Base-by-base conservation (phyloP, 2,329 filamentous ascomycete genomes). In the Paecilomyces niveus region DNA sequence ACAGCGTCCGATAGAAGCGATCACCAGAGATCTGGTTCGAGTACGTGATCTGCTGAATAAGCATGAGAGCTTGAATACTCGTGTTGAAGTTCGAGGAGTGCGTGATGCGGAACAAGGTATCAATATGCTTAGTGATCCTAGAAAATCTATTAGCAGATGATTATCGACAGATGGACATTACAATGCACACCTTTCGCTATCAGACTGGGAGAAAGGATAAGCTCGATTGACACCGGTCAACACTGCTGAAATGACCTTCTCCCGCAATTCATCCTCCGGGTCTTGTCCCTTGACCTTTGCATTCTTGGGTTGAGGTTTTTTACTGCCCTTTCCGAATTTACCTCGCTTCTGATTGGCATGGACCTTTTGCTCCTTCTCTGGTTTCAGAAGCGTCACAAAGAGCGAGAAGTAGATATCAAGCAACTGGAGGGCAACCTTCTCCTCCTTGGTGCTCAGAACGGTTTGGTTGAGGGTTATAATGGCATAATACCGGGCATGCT, bases 71-170 rank as follows among this genome's bases (percentile, higher is more conserved):
- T 75, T 99, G 94, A 39, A 99, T 90, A 70, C 92, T 94, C 0
- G 94, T 99, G 77, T 97, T 99, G 83, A 99, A 97, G 74, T 99
- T 99, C 58, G 93, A 91, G 0, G 93, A 97, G 75, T 99, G 94
- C 0, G 94, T 96, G 68, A 99, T 94, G 67, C 86, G 88, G 82
- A 97, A 99, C 26, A 99, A 83, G 2, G 93, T 97, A 70, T 97
- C 89, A 58, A 99, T 84, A 69, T 99, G 93, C 59, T 88, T 86
- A 68, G 95, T 90, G 64, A 97, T 85, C 24, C 86, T 89, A 63
- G 50, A 58, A 18, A 9, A 29, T 35, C 21, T 57, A 57, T 69
- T 68, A 67, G 68, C 65, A 63, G 52, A 54, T 24, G n/a, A 7
- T n/a, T 3, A 6, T 18, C 39, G 57, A 61, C 39, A 53, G 53